phyloP scores from a whole-genome alignment of 2,329 filamentous ascomycete genomes.

The Uncinocarpus reesii region DNA sequence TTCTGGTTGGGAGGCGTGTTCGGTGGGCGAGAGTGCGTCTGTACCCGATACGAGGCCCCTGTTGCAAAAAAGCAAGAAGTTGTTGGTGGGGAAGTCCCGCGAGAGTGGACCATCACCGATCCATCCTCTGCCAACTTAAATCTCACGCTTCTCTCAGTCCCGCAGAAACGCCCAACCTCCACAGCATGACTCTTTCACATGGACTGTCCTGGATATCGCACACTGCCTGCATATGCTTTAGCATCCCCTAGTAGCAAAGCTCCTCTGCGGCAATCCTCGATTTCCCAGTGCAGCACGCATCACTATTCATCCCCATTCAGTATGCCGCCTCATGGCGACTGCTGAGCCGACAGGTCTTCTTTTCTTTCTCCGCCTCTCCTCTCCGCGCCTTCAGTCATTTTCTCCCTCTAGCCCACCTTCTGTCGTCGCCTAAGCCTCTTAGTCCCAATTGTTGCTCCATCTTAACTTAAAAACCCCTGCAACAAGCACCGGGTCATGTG shows the following conservation, averaged over 20 bases:
- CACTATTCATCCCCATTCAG: too few species aligned
- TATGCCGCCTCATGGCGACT: background rate
- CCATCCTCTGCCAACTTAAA: background rate
- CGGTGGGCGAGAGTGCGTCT: background rate
- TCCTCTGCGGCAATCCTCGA: background rate
- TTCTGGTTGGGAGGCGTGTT: background rate
- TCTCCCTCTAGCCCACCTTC: background rate
- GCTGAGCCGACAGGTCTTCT: background rate
- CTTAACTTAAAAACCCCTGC: constrained; percentile 5
- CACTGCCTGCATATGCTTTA: too few species aligned
- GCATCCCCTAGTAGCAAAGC: too few species aligned
- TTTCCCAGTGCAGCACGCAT: too few species aligned
- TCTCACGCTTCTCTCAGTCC: background rate
- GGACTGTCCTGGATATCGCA: too few species aligned
- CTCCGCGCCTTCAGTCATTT: background rate
- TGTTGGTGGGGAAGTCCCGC: constrained; percentile 7
- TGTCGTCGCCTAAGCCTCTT: constrained; percentile 2
- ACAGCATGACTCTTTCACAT: background rate
- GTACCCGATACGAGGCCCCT: background rate
- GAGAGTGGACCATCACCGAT: constrained; percentile 1
- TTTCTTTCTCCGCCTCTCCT: background rate
- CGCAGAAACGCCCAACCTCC: background rate
- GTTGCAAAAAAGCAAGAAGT: background rate
- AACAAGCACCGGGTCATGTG: constrained; percentile 9
- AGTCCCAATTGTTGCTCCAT: constrained; percentile 9